Base-by-base conservation (phyloP, 106 monocot species). In the Allium fistulosum region DNA sequence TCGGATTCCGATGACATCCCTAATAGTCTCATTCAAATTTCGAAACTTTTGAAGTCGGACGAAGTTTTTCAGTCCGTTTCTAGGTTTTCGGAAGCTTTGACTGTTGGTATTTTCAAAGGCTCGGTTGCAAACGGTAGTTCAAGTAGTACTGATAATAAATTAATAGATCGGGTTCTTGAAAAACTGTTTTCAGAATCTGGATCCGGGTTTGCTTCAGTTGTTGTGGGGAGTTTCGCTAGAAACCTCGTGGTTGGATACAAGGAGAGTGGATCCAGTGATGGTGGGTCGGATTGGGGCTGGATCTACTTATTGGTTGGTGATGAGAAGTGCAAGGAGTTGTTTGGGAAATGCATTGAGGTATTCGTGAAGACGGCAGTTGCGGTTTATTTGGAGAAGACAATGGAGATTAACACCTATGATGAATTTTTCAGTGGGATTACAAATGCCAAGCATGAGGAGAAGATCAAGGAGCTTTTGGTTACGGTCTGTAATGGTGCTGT, bases 321-420 rank as follows among this genome's bases (percentile, higher is more conserved):
- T 28, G 28, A 15, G 50, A 78, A 69, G 52, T 64, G 63, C 17
- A 62, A 68, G 70, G 69, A 78, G 51, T 45, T 88, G 11, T 71
- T 85, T 17, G 80, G 66, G 9, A 71, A 81, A 11, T 78, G 70
- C 8, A 76, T 94, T 10, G 70, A 70, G 69, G n/a, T 66, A 10
- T 90, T 94, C 22, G 84, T 87, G 28, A 68, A 72, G 74, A 80
- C 90, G 0, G 82, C 87, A 11, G 15, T 72, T 12, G 50, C 62
- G 14, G 84, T 85, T 9, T 94, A 77, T 71, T 78, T 94, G 11
- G 90, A 90, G 15, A 87, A 84, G 72, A 87, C 90, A 8, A 81
- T 76, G 76, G 62, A 82, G 50, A 71, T 90, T 67, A 94, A 94
- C 71, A 68, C 84, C 14, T 94, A 76, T 49, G 90, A 87, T 22